Base-by-base conservation (phyloP, 2,329 filamentous ascomycete species). In the Pseudocercospora macadamiae region DNA sequence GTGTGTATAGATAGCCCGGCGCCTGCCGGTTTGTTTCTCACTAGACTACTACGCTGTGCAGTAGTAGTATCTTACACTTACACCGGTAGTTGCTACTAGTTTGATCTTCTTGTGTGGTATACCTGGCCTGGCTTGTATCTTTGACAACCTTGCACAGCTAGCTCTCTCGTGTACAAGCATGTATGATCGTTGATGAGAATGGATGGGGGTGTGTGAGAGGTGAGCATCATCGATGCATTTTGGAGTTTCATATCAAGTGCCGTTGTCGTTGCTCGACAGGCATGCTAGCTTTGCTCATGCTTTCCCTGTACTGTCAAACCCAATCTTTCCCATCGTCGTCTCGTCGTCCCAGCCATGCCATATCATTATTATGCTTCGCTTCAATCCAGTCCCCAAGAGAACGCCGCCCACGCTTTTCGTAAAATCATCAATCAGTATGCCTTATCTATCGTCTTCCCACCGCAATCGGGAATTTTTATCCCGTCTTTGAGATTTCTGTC, bases 391-490 rank as follows among this genome's bases (percentile, higher is more conserved):
- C 21, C 21, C 19, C 21, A 45, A 21, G 39, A 4, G 42, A 12
- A 26, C 1, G n/a, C 21, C 21, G 42, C 42, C 42, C n/a, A 23
- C 42, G 42, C 42, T 45, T 45, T 45, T n/a, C n/a, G n/a, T n/a
- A n/a, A n/a, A n/a, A n/a, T n/a, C n/a, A n/a, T n/a, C n/a, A 34
- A 26, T 59, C 39, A 66, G 45, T 66, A 69, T 37, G 66, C 59
- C 62, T 64, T 64, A 14, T 66, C 62, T 2, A 72, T 61, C 5
- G 86, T 89, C 78, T 89, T 86, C 25, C 91, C 92, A 21, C 82
- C 88, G 72, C 93, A 97, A 73, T 93, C 87, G 1, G 93, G 93
- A 67, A 97, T 96, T 72, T 84, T 87, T 69, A 97, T 76, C 1
- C 93, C 93, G 0, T 82, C 70, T 77, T 97, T 97, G 66, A 97